Percentiles rank a stretch among this genome's conserved stretches.
Evolutionary conservation across 2,329 filamentous ascomycete species (phyloP).

Genomic region (Paecilomyces sp.): DNA sequence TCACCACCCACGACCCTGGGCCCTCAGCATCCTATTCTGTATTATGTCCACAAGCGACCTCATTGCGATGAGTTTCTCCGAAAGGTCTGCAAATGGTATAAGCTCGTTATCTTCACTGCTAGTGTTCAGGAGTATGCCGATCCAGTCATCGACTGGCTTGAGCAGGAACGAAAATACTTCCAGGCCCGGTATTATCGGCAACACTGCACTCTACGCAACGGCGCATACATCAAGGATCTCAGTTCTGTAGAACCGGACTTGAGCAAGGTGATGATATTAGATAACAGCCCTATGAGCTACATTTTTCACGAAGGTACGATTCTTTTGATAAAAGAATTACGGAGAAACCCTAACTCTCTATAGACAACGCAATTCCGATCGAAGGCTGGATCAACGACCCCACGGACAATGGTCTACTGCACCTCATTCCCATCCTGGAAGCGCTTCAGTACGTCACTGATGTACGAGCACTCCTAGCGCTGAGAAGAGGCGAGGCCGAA

Average conservation of each 20-base stretch:
- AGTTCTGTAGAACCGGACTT: conserved; percentile 93
- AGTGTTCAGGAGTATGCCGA: conserved; percentile 98
- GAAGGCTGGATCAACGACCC: conserved; percentile 99
- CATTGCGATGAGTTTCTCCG: conserved; percentile 95
- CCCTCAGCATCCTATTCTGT: conserved; percentile 90
- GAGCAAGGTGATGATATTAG: conserved; percentile 97
- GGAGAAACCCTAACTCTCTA: conserved; percentile 3
- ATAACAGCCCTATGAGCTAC: conserved; percentile 97
- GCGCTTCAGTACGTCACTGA: conserved; percentile 95
- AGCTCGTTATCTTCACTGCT: conserved; percentile 91
- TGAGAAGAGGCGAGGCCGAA: conserved; percentile 70
- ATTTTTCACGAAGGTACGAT: conserved; percentile 90
- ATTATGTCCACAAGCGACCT: conserved; percentile 97
- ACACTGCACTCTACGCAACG: conserved; percentile 92
- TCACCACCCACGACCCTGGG: conserved; percentile 61
- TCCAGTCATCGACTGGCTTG: conserved; percentile 97
- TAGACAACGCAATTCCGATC: conserved; percentile 98
- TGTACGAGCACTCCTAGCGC: conserved; percentile 79
- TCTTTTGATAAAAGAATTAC: background rate
- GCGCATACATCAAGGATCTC: conserved; percentile 96
- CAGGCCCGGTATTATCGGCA: conserved; percentile 89
- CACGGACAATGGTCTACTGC: conserved; percentile 89
- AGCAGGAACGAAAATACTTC: conserved; percentile 95
- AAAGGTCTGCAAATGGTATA: conserved; percentile 96
- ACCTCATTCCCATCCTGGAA: conserved; percentile 86